Evolutionary conservation across 805 yeast species (phyloP).

Genomic region (Grigorovia yakushimaensis): DNA sequence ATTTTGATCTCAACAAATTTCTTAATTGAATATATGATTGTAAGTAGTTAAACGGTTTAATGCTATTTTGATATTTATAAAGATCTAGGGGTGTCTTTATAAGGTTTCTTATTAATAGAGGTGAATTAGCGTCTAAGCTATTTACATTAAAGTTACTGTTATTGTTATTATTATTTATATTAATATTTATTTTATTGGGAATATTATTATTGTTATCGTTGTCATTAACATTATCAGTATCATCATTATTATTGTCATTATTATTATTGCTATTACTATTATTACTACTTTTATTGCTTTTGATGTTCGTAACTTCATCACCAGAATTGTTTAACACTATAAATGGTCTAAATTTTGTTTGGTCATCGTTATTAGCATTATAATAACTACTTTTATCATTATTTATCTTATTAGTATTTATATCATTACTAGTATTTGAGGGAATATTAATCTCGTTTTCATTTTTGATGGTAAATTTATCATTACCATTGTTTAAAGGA

Average conservation of each 20-base stretch:
- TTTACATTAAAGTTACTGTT: background rate
- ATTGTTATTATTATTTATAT: background rate
- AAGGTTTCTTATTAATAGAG: constrained; percentile 16
- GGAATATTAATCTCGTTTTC: background rate
- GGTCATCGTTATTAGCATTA: background rate
- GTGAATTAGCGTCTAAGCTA: background rate
- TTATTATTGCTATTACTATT: background rate
- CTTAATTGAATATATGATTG: constrained; percentile 14
- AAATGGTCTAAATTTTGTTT: background rate
- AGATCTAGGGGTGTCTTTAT: constrained; percentile 19
- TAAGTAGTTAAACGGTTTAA: constrained; percentile 20
- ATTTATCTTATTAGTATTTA: background rate
- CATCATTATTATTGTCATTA: background rate
- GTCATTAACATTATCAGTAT: background rate
- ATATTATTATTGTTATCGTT: background rate
- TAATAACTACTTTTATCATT: background rate
- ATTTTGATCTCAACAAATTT: constrained; percentile 4
- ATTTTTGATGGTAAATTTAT: background rate
- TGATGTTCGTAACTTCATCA: background rate
- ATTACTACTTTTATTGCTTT: background rate
- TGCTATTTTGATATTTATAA: constrained; percentile 9
- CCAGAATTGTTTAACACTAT: background rate
- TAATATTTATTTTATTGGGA: background rate
- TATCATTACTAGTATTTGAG: background rate
- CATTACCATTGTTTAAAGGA: background rate